Evolutionary conservation across 352 stramenopile species (phyloP).

Genomic region (Globisporangium echinulatum): DNA sequence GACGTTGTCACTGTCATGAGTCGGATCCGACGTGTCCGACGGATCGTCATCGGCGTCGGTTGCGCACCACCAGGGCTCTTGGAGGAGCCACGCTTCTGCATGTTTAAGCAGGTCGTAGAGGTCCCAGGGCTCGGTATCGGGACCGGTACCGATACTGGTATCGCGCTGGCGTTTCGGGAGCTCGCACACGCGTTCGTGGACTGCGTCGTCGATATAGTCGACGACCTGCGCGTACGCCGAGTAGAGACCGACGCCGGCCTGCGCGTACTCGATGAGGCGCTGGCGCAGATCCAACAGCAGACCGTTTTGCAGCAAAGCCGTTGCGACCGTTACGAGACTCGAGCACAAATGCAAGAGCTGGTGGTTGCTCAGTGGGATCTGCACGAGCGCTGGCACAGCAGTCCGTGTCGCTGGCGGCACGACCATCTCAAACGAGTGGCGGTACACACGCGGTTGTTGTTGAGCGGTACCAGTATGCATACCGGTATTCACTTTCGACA

Average conservation of each 20-base stretch:
- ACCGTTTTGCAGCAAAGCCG: conserved; percentile 26
- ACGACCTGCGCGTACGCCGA: conserved; percentile 41
- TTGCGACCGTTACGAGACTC: conserved; percentile 44
- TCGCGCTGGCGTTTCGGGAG: conserved; percentile 33
- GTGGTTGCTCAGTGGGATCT: conserved; percentile 55
- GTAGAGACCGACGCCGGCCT: conserved; percentile 26
- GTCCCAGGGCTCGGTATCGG: conserved; percentile 36
- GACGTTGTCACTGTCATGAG: conserved; percentile 19
- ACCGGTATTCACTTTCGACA: conserved; percentile 24
- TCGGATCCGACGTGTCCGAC: conserved; percentile 4
- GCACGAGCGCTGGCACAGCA: conserved; percentile 17
- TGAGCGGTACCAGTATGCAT: background rate
- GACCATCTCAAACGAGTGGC: conserved; percentile 61
- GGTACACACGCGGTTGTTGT: conserved; percentile 22
- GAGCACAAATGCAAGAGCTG: conserved; percentile 53
- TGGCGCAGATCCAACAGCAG: conserved; percentile 42
- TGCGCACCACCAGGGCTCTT: conserved; percentile 47
- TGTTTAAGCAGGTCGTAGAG: conserved; percentile 57
- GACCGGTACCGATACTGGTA: conserved; percentile 1
- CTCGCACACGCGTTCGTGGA: conserved; percentile 33
- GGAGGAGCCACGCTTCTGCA: conserved; percentile 43
- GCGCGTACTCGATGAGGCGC: conserved; percentile 36
- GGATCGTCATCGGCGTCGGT: conserved; percentile 38
- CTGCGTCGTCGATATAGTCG: conserved; percentile 37
- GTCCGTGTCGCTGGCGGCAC: conserved; percentile 16